These are phyloP conservation scores for Hyphopichia khmerensis DNA, from an alignment of 1,139 yeast species.

Conservation along the genomic window DNA sequence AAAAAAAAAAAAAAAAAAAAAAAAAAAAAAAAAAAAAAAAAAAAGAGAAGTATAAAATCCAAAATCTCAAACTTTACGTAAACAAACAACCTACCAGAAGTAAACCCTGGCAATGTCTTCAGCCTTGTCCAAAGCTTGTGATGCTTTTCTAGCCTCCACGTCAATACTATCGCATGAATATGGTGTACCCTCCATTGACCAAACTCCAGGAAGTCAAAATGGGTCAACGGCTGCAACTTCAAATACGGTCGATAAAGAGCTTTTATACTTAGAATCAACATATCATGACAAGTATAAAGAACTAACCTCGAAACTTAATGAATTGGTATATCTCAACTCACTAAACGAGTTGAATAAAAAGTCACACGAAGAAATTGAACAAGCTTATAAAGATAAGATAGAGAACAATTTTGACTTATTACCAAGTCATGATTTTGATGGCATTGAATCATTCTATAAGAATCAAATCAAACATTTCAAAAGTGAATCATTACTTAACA, in stretches of 20 bases:
- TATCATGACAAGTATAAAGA: slow-evolving; percentile 21
- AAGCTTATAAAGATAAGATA: slow-evolving; percentile 10
- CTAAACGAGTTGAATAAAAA: slow-evolving; percentile 16
- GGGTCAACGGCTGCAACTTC: neutral
- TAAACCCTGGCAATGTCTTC: slow-evolving; percentile 1
- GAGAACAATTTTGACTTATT: slow-evolving; percentile 10
- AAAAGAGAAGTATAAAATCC: too few species aligned
- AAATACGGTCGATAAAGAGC: slow-evolving; percentile 1
- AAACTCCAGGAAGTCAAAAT: neutral
- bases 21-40: too few species aligned
- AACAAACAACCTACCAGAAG: neutral
- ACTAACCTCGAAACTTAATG: slow-evolving; percentile 24
- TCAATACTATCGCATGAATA: slow-evolving; percentile 4
- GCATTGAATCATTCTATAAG: slow-evolving; percentile 19
- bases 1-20: too few species aligned
- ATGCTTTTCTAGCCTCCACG: neutral
- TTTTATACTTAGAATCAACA: slow-evolving; percentile 16
- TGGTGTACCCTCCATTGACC: slow-evolving; percentile 1
- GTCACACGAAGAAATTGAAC: slow-evolving; percentile 12
- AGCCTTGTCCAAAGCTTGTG: slow-evolving; percentile 1
- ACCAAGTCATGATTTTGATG: slow-evolving; percentile 16
- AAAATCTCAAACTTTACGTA: neutral
- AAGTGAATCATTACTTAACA: slow-evolving; percentile 22
- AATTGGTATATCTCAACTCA: slow-evolving; percentile 29
- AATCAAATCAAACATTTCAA: slow-evolving; percentile 23